phyloP scores from a whole-genome alignment of 2,329 filamentous ascomycete genomes.

The Sarocladiaceae sp. region DNA sequence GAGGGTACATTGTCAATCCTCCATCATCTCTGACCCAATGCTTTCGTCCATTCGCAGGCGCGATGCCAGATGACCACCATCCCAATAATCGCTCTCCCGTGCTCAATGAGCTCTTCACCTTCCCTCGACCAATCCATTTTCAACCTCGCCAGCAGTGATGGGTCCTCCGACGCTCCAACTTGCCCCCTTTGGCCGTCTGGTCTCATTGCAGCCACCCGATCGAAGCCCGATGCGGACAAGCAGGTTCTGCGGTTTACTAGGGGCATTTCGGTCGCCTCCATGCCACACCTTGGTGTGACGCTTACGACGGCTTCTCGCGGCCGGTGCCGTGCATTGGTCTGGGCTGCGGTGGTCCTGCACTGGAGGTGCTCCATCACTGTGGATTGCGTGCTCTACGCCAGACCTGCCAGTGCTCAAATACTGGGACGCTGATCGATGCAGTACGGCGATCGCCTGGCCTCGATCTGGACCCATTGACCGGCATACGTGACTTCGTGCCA shows the following conservation, averaged over 20 bases:
- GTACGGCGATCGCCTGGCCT: too few relatives aligned
- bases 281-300: neutral
- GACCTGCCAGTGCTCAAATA: too few relatives aligned
- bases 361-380: too few relatives aligned
- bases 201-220: neutral
- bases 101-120: neutral
- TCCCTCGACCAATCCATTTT: neutral
- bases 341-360: too few relatives aligned
- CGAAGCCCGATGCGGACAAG: neutral
- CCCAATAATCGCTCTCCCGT: neutral
- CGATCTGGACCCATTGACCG: too few relatives aligned
- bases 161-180: neutral
- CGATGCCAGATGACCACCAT: constrained; percentile 4
- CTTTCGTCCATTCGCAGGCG: neutral
- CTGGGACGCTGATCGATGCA: too few relatives aligned
- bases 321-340: neutral
- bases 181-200: neutral
- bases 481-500: too few relatives aligned
- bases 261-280: neutral
- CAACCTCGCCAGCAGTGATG: neutral
- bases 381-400: too few relatives aligned
- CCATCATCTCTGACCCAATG: constrained; percentile 1
- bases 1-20: constrained; percentile 2
- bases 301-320: constrained; percentile 1
- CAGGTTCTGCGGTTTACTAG: neutral